Evolutionary conservation across 176 grass and related monocot genomes (phyloP).

Genomic region (Cenchrus purpureus): DNA sequence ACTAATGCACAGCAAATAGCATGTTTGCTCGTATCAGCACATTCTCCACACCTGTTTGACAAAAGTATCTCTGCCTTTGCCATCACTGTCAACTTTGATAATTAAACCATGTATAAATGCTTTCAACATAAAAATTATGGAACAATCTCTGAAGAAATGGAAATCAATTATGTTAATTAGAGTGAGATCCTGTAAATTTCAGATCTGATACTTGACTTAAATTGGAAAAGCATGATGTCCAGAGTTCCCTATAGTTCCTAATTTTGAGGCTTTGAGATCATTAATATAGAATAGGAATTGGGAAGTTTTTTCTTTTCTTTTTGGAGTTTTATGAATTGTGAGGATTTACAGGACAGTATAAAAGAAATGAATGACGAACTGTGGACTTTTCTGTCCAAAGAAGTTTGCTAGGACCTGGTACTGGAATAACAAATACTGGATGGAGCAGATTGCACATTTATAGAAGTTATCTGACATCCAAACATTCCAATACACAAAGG

Average conservation of each 20-base stretch:
- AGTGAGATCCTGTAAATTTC: neutral
- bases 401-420: neutral
- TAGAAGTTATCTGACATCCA: neutral
- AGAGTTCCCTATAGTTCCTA: neutral
- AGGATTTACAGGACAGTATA: neutral
- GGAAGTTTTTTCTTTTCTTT: neutral
- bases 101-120: conserved; percentile 10
- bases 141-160: neutral
- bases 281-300: neutral
- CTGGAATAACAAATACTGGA: neutral
- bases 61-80: neutral
- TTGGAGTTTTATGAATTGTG: neutral
- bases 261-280: neutral
- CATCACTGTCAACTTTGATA: neutral
- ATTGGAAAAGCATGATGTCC: neutral
- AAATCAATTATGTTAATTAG: neutral
- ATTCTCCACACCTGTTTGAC: neutral
- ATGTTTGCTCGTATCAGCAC: neutral
- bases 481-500: neutral
- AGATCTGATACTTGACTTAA: neutral
- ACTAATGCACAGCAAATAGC: neutral
- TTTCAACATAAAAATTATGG: neutral
- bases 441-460: neutral
- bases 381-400: neutral
- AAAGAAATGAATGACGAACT: neutral